Evolutionary conservation across 805 yeast species (phyloP).

Genomic region (Starmera pachycereana): DNA sequence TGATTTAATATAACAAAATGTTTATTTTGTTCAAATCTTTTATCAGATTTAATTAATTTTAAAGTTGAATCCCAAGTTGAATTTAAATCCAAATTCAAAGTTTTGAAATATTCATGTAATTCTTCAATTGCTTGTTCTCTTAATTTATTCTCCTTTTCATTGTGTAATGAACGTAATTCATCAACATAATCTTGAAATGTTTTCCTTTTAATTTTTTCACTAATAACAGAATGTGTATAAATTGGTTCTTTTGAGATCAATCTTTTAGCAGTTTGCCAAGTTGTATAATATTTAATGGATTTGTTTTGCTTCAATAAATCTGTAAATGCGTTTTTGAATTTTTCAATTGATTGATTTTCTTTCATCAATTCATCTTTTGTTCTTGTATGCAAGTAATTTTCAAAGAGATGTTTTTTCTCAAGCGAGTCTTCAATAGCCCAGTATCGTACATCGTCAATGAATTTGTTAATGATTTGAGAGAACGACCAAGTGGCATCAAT

Average conservation of each 20-base stretch:
- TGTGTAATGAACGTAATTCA: conserved; percentile 23
- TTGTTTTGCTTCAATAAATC: conserved; percentile 33
- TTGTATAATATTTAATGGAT: conserved; percentile 42
- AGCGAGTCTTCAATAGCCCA: conserved; percentile 59
- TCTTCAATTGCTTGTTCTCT: conserved; percentile 42
- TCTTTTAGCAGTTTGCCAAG: conserved; percentile 51
- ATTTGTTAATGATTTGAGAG: conserved; percentile 46
- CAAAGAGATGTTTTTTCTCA: conserved; percentile 50
- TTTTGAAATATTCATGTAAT: conserved; percentile 38
- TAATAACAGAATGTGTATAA: conserved; percentile 47
- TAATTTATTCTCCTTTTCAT: conserved; percentile 14
- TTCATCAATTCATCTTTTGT: conserved; percentile 40
- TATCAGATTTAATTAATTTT: conserved; percentile 22
- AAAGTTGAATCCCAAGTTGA: conserved; percentile 14
- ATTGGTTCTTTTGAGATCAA: conserved; percentile 48
- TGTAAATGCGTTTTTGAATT: conserved; percentile 44
- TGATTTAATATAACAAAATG: conserved; percentile 42
- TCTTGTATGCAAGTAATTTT: conserved; percentile 46
- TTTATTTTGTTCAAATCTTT: conserved; percentile 48
- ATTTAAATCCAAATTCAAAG: conserved; percentile 17
- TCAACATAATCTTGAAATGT: conserved; percentile 43
- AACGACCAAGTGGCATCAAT: conserved; percentile 77
- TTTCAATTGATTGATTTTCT: conserved; percentile 41
- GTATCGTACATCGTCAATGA: conserved; percentile 51
- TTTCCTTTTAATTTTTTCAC: conserved; percentile 44